phyloP scores from a whole-genome alignment of 345 rosid species.

The Eucalyptus sp. region DNA sequence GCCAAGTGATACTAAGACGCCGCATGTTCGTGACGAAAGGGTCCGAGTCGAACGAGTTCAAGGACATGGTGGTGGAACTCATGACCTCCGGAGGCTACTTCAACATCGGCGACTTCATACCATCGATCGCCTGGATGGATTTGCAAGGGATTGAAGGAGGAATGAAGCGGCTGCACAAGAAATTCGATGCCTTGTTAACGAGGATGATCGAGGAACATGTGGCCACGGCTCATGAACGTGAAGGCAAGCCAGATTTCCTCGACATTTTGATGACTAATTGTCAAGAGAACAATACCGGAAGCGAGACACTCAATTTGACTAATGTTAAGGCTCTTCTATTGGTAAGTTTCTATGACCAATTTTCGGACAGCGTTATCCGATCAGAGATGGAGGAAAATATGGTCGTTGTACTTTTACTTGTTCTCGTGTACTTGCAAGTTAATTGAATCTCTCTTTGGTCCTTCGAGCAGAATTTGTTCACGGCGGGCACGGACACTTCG shows the following conservation, averaged over 20 bases:
- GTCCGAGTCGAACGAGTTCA: slow-evolving; percentile 31
- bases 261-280: slow-evolving; percentile 22
- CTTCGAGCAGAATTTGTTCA: slow-evolving; percentile 29
- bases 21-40: slow-evolving; percentile 34
- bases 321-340: slow-evolving; percentile 53
- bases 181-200: slow-evolving; percentile 26
- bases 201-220: slow-evolving; percentile 41
- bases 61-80: slow-evolving; percentile 54
- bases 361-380: background rate
- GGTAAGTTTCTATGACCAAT: background rate
- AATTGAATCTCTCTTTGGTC: background rate
- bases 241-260: slow-evolving; percentile 43
- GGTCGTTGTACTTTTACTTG: background rate
- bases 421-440: background rate
- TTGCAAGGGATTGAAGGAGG: slow-evolving; percentile 44
- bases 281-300: background rate
- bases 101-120: slow-evolving; percentile 50
- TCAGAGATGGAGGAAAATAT: background rate
- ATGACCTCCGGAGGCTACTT: slow-evolving; percentile 39
- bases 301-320: slow-evolving; percentile 16
- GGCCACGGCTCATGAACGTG: slow-evolving; percentile 12
- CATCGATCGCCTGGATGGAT: slow-evolving; percentile 54
- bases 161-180: slow-evolving; percentile 40
- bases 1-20: slow-evolving; percentile 36
- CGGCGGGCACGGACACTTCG: slow-evolving; percentile 58